A percentile compares a stretch with the other conserved stretches of the same genome.
phyloP scores from a whole-genome alignment of 495 filamentous ascomycete genomes.

The Xylaria palmicola region DNA sequence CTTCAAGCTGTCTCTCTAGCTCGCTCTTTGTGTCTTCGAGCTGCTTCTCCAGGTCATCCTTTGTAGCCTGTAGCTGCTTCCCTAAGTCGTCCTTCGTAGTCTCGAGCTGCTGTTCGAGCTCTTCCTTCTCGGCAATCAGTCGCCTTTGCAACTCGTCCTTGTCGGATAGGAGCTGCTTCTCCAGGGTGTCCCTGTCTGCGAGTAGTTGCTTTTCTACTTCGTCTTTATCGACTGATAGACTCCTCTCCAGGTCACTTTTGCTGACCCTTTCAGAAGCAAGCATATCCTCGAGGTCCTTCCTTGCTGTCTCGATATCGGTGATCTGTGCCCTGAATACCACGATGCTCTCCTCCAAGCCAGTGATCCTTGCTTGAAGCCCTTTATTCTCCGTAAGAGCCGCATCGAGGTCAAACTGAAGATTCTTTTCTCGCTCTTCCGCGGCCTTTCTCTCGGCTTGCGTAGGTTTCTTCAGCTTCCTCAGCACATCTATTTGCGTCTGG shows the following conservation, averaged over 20 bases:
- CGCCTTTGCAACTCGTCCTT: neutral
- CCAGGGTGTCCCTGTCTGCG: neutral
- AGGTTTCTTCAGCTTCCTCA: conserved; percentile 20
- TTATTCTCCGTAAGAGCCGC: conserved; percentile 14
- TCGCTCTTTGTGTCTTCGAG: conserved; percentile 2
- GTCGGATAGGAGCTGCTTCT: neutral
- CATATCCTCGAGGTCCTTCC: conserved; percentile 18
- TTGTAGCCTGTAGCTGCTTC: neutral
- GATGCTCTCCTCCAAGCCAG: conserved; percentile 21
- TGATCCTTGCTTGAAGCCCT: conserved; percentile 21
- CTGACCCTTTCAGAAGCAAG: conserved; percentile 21
- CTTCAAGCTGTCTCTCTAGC: conserved; percentile 18
- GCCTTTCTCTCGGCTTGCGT: conserved; percentile 16
- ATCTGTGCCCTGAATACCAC: conserved; percentile 19
- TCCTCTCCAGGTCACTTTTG: conserved; percentile 2
- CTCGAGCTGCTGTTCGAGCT: conserved; percentile 37
- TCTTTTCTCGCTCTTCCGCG: conserved; percentile 24
- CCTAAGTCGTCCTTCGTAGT: conserved; percentile 15
- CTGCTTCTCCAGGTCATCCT: neutral
- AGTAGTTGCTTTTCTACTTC: conserved; percentile 4
- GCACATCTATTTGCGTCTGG: conserved; percentile 14
- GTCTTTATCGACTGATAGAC: neutral
- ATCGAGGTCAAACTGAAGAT: conserved; percentile 25
- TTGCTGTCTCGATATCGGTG: conserved; percentile 20
- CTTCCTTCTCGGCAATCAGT: conserved; percentile 17